Percentiles rank a stretch among this genome's conserved stretches.
phyloP scores from a whole-genome alignment of 176 grass and related monocot species.

The Phoenix dactylifera region DNA sequence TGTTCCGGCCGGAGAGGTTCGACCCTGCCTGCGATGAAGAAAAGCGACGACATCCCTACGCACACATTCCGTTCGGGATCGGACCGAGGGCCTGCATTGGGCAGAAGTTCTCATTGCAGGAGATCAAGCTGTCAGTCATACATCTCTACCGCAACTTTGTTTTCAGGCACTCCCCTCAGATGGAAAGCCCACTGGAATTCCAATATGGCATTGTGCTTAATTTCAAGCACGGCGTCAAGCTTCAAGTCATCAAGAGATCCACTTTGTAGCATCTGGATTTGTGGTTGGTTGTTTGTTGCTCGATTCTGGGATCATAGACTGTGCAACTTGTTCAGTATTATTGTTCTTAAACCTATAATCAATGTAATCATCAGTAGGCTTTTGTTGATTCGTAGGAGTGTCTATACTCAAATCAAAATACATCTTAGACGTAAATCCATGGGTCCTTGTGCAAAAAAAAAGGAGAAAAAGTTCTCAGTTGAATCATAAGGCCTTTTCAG shows the following conservation, averaged over 20 bases:
- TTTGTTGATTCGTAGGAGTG: too few relatives aligned
- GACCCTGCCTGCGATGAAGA: slow-evolving; percentile 46
- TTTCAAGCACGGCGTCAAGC: slow-evolving; percentile 83
- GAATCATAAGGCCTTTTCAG: too few relatives aligned
- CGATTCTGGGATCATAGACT: too few relatives aligned
- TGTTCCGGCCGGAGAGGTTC: slow-evolving; percentile 73
- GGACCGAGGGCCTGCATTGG: slow-evolving; percentile 79
- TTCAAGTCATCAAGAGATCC: slow-evolving; percentile 35
- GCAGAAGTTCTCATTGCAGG: slow-evolving; percentile 74
- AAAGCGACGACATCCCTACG: slow-evolving; percentile 58
- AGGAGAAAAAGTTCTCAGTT: too few relatives aligned
- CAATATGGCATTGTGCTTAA: slow-evolving; percentile 74
- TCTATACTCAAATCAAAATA: too few relatives aligned
- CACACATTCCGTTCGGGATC: slow-evolving; percentile 77
- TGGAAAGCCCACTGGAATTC: slow-evolving; percentile 76
- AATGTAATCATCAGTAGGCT: too few relatives aligned
- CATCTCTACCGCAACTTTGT: slow-evolving; percentile 60
- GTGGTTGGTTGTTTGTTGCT: too few relatives aligned
- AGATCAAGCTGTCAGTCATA: slow-evolving; percentile 79
- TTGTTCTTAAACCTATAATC: too few relatives aligned
- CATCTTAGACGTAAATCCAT: too few relatives aligned
- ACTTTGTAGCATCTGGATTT: too few relatives aligned
- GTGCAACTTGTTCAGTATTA: too few relatives aligned
- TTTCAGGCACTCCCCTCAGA: slow-evolving; percentile 66
- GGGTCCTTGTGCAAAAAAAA: too few relatives aligned